Conservation (phyloP, 768 basidiomycete genomes). For the Imleria badia region DNA sequence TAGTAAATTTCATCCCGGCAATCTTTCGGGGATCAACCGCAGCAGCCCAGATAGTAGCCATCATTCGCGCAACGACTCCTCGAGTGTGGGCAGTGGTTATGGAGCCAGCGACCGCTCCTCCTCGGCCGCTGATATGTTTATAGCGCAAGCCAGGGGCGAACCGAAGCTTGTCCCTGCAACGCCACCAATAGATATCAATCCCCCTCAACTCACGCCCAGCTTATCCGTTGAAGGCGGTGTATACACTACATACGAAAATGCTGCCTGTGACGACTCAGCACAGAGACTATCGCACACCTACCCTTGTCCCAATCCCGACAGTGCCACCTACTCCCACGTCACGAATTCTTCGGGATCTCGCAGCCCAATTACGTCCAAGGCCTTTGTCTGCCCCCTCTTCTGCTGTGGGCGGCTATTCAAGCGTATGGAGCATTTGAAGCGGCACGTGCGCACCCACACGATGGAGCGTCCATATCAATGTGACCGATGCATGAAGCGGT, state of each 20-base stretch:
- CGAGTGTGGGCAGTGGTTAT: conserved; percentile 27
- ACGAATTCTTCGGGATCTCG: conserved; percentile 20
- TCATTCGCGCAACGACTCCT: conserved; percentile 11
- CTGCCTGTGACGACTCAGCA: conserved; percentile 15
- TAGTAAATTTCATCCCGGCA: conserved; percentile 34
- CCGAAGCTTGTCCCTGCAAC: conserved; percentile 30
- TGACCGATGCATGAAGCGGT: conserved; percentile 71
- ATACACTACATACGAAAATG: conserved; percentile 19
- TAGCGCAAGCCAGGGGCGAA: conserved; percentile 59
- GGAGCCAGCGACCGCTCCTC: conserved; percentile 33
- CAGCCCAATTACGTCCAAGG: conserved; percentile 48
- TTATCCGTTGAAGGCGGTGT: conserved; percentile 25
- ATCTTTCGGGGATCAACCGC: conserved; percentile 28
- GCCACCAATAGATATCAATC: conserved; percentile 17
- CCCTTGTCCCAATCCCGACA: conserved; percentile 15
- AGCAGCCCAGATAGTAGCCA: conserved; percentile 23
- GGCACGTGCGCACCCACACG: conserved; percentile 87
- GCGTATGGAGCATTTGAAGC: conserved; percentile 87
- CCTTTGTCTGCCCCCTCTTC: conserved; percentile 79
- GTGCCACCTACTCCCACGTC: conserved; percentile 21
- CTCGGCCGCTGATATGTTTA: conserved; percentile 68
- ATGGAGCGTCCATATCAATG: conserved; percentile 85
- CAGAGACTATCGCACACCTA: conserved; percentile 20
- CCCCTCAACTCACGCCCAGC: conserved; percentile 21
- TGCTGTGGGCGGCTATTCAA: conserved; percentile 87